A percentile compares a stretch with the other conserved stretches of the same genome.
These are phyloP conservation scores for Trichoderma endophyticum DNA, from an alignment of 2,329 filamentous ascomycete genomes.

Conservation along the genomic window DNA sequence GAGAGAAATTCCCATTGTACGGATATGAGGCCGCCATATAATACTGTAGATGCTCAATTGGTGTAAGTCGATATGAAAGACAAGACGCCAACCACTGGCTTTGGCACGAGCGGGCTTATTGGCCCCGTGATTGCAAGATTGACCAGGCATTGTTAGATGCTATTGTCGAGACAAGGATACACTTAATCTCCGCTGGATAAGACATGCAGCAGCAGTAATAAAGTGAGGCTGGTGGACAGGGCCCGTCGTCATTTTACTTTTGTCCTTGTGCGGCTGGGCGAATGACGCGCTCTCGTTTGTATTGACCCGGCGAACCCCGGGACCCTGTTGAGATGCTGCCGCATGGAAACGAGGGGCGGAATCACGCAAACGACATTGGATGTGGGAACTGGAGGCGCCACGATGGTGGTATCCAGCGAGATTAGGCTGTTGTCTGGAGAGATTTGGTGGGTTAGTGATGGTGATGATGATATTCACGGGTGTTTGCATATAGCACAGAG, in stretches of 20 bases:
- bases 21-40: neutral
- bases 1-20: neutral
- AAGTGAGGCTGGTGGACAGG: neutral
- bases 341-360: neutral
- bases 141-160: neutral
- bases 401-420: neutral
- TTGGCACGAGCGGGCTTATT: neutral
- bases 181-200: conserved; percentile 3
- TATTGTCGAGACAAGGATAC: neutral
- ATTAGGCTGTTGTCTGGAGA: neutral
- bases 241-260: conserved; percentile 8
- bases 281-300: neutral
- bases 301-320: neutral
- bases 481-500: neutral
- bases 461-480: neutral
- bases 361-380: conserved; percentile 10
- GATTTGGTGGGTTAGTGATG: neutral
- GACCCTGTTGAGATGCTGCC: conserved; percentile 4
- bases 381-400: neutral
- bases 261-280: neutral
- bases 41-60: neutral
- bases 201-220: neutral
- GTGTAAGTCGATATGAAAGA: neutral
- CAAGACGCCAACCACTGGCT: neutral
- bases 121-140: neutral